phyloP scores from a whole-genome alignment of 2,329 filamentous ascomycete species.

The Cordyceps cicadae region DNA sequence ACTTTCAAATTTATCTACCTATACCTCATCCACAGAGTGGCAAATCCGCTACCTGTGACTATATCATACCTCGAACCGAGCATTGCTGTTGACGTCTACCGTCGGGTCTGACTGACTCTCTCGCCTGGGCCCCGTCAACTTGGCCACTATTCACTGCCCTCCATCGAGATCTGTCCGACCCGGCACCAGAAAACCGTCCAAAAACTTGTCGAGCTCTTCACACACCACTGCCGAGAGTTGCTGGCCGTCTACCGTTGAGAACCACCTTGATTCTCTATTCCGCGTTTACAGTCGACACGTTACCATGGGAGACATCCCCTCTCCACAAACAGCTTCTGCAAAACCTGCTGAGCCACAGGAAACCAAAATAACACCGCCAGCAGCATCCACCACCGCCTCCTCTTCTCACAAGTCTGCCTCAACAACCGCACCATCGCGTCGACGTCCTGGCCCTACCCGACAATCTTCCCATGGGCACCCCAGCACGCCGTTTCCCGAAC shows the following conservation, averaged over 20 bases:
- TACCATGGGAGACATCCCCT: constrained; percentile 6
- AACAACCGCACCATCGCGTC: not conserved
- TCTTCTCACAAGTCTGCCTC: not conserved
- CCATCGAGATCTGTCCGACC: not conserved
- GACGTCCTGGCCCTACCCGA: not conserved
- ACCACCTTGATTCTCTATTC: not conserved
- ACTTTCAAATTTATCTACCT: not conserved
- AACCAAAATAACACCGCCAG: not conserved
- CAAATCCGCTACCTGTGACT: not conserved
- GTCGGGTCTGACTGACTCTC: not conserved
- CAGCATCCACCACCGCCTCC: not conserved
- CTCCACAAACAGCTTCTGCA: not conserved
- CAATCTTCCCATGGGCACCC: constrained; percentile 10
- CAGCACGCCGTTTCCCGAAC: constrained; percentile 28
- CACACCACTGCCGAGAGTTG: not conserved
- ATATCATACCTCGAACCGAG: not conserved
- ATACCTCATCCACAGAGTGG: not conserved
- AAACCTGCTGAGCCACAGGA: not conserved
- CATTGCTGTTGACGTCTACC: not conserved
- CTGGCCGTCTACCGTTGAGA: not conserved
- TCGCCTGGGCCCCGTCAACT: not conserved
- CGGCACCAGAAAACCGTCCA: not conserved
- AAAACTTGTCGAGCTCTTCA: not conserved
- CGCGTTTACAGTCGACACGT: not conserved
- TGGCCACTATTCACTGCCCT: not conserved